These are phyloP conservation scores for Leccinum ochraceum DNA, from an alignment of 768 basidiomycete species.

Conservation along the genomic window DNA sequence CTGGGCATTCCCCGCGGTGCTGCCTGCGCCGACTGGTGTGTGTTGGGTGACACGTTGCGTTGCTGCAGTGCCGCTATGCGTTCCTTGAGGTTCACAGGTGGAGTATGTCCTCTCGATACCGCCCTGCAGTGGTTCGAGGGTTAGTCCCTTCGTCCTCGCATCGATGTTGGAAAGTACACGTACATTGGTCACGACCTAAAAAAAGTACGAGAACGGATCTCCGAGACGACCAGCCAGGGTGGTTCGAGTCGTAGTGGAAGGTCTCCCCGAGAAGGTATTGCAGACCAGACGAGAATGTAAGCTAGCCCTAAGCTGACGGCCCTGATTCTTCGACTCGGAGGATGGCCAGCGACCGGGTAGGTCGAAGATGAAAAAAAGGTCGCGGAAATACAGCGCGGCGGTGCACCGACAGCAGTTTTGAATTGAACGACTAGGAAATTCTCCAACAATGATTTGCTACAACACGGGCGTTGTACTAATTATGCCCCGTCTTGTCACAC, in stretches of 20 bases:
- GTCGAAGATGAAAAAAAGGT: background rate
- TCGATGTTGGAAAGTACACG: constrained; percentile 1
- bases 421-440: background rate
- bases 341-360: constrained; percentile 2
- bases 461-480: constrained; percentile 7
- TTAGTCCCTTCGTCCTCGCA: constrained; percentile 16
- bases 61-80: constrained; percentile 83
- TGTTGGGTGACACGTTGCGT: constrained; percentile 35
- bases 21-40: constrained; percentile 36
- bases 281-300: constrained; percentile 10
- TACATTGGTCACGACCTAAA: constrained; percentile 24
- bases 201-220: constrained; percentile 7
- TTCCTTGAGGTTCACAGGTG: constrained; percentile 66
- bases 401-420: background rate
- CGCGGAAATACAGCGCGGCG: constrained; percentile 1
- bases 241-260: constrained; percentile 9
- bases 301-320: constrained; percentile 2
- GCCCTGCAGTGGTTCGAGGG: constrained; percentile 22
- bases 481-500: constrained; percentile 8
- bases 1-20: constrained; percentile 31
- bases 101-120: constrained; percentile 26
- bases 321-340: constrained; percentile 14
- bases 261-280: constrained; percentile 8
- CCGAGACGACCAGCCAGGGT: constrained; percentile 27
- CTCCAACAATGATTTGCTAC: background rate